phyloP scores from a whole-genome alignment of 2,329 filamentous ascomycete species.

The Thermoascus crustaceus region DNA sequence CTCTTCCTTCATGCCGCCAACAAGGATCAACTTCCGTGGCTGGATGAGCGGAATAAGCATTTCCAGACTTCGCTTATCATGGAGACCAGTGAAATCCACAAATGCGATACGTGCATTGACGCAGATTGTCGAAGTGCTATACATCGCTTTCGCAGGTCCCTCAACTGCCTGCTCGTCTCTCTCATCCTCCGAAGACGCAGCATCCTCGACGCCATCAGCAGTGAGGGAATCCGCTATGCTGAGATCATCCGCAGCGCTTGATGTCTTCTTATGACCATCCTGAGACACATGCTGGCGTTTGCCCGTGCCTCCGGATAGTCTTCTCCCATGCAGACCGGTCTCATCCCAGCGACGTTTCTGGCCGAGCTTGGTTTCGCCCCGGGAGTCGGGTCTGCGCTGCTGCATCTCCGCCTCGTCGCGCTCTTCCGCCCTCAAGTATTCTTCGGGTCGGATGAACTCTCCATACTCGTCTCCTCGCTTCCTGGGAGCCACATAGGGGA shows the following conservation, averaged over 20 bases:
- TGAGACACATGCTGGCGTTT: constrained; percentile 52
- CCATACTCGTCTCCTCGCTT: constrained; percentile 85
- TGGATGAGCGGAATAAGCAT: constrained; percentile 93
- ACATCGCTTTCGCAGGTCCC: constrained; percentile 69
- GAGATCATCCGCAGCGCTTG: constrained; percentile 44
- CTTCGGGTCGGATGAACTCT: constrained; percentile 85
- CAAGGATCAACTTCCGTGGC: constrained; percentile 88
- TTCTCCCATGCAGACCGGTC: constrained; percentile 37
- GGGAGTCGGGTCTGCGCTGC: constrained; percentile 44
- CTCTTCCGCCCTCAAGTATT: constrained; percentile 88
- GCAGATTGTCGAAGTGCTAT: constrained; percentile 54
- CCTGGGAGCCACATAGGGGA: constrained; percentile 73
- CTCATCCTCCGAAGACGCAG: constrained; percentile 49
- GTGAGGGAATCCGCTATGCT: constrained; percentile 34
- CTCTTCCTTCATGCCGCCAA: constrained; percentile 71
- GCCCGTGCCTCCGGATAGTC: constrained; percentile 38
- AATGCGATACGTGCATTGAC: constrained; percentile 72
- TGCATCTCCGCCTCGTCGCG: constrained; percentile 66
- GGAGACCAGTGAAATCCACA: constrained; percentile 84
- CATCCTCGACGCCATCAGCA: constrained; percentile 53
- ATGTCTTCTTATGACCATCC: constrained; percentile 20
- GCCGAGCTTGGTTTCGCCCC: constrained; percentile 59
- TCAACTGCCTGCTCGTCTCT: constrained; percentile 40
- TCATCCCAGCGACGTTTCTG: constrained; percentile 96
- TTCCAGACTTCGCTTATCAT: constrained; percentile 86